A percentile compares a stretch with the other conserved stretches of the same genome.
Evolutionary conservation across 805 yeast species (phyloP).

Genomic region (Wickerhamiella hasegawae): DNA sequence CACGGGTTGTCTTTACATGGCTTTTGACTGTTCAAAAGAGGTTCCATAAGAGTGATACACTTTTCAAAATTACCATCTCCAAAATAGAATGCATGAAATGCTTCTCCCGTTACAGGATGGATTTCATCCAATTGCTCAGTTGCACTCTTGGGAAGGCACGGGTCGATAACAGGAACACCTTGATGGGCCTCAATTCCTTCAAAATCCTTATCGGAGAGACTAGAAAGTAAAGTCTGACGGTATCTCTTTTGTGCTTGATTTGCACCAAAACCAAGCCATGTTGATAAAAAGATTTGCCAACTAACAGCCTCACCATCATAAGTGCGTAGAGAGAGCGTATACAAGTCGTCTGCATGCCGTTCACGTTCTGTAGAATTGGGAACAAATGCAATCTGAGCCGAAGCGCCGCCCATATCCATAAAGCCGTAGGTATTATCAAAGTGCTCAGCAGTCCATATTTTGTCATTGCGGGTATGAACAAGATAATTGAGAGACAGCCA

Average conservation of each 20-base stretch:
- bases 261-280: constrained; percentile 98
- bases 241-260: constrained; percentile 77
- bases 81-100: constrained; percentile 23
- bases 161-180: constrained; percentile 36
- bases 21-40: constrained; percentile 56
- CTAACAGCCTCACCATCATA: constrained; percentile 53
- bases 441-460: constrained; percentile 13
- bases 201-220: constrained; percentile 3
- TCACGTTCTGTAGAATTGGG: constrained; percentile 48
- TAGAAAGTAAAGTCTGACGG: constrained; percentile 27
- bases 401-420: constrained; percentile 99
- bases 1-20: constrained; percentile 87
- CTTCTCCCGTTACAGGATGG: background rate
- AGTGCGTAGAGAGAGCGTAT: constrained; percentile 46
- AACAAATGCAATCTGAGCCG: constrained; percentile 88
- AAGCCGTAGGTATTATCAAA: constrained; percentile 49
- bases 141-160: constrained; percentile 61
- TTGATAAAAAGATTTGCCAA: constrained; percentile 83
- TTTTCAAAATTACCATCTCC: constrained; percentile 71
- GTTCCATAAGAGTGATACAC: constrained; percentile 59
- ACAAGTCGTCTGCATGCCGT: constrained; percentile 59
- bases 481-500: constrained; percentile 88
- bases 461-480: constrained; percentile 33
- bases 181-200: constrained; percentile 5
- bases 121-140: constrained; percentile 1